phyloP scores from a whole-genome alignment of 352 stramenopile species.

The Globisporangium paroecandrum region DNA sequence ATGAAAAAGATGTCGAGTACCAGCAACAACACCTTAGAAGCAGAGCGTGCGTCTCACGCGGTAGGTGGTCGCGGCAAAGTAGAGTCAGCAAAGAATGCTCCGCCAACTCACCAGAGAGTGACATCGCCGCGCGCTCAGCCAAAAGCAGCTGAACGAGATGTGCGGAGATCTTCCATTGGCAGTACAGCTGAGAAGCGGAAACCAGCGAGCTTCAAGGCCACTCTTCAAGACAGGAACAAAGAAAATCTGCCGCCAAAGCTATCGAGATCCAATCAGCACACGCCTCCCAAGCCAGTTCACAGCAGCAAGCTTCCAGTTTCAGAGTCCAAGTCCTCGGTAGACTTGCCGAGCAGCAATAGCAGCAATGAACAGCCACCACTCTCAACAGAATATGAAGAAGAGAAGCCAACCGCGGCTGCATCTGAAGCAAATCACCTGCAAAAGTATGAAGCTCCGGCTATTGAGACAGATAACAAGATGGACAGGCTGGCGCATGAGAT shows the following conservation, averaged over 20 bases:
- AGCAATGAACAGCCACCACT: background rate
- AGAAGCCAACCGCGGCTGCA: background rate
- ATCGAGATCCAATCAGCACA: background rate
- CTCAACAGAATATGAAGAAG: background rate
- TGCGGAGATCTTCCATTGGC: background rate
- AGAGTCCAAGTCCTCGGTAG: background rate
- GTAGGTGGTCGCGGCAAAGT: background rate
- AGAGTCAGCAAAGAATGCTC: background rate
- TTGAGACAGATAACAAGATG: background rate
- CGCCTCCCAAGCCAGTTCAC: background rate
- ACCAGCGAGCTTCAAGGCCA: background rate
- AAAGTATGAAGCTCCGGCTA: background rate
- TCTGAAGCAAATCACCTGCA: background rate
- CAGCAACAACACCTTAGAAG: background rate
- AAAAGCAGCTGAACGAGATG: background rate
- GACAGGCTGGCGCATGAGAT: constrained; percentile 3
- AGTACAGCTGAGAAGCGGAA: background rate
- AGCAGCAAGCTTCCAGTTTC: background rate
- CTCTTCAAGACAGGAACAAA: background rate
- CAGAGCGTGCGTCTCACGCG: too few species aligned
- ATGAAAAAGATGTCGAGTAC: background rate
- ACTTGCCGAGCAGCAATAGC: background rate
- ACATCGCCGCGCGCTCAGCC: background rate
- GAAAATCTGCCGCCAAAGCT: constrained; percentile 11
- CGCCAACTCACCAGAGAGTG: background rate